Evolutionary conservation across 345 rosid genomes (phyloP).

Genomic region (Sonneratia caseolaris): DNA sequence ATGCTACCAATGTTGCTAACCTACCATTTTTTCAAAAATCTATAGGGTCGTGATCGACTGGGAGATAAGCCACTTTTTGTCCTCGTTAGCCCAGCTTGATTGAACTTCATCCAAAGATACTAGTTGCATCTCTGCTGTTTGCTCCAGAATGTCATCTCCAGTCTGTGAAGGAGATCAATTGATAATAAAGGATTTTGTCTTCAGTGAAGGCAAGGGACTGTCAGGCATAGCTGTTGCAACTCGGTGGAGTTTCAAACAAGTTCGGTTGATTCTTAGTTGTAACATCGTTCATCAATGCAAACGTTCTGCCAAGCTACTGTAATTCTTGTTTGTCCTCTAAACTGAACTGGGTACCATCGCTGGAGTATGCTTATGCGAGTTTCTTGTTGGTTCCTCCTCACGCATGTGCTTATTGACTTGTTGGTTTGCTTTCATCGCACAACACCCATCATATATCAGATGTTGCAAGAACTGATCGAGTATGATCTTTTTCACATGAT

Average conservation of each 20-base stretch:
- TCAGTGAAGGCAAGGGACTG: background rate
- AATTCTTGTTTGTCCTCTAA: background rate
- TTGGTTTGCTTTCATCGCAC: background rate
- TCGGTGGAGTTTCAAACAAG: background rate
- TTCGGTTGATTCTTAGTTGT: background rate
- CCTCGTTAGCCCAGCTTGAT: conserved; percentile 45
- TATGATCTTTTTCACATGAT: too few species aligned
- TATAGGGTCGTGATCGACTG: conserved; percentile 68
- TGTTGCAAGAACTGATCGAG: background rate
- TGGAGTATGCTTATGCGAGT: background rate
- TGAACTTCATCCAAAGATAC: background rate
- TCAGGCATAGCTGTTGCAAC: background rate
- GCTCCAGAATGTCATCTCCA: background rate
- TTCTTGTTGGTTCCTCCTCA: background rate
- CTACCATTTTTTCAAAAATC: background rate
- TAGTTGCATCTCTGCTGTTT: background rate
- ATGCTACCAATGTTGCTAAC: background rate
- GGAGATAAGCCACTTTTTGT: conserved; percentile 74
- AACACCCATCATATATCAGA: too few species aligned
- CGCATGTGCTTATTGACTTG: background rate
- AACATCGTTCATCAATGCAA: background rate
- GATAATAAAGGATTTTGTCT: background rate
- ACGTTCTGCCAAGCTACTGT: background rate
- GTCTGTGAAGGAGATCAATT: background rate
- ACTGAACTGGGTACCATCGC: background rate